phyloP scores from a whole-genome alignment of 2,329 filamentous ascomycete species.

The Arthrobotrys sphaeroides region DNA sequence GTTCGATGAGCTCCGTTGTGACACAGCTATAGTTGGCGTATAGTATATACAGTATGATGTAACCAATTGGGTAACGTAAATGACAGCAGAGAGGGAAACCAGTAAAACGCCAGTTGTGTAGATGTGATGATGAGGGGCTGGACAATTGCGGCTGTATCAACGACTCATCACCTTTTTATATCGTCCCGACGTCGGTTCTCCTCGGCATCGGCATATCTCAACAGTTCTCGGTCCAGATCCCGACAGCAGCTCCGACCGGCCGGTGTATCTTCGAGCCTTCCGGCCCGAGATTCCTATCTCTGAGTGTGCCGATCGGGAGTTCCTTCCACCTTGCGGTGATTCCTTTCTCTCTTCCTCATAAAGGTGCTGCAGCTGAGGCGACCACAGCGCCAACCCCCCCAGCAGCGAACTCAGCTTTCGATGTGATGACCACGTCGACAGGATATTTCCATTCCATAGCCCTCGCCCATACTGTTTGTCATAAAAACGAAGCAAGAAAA shows the following conservation, averaged over 20 bases:
- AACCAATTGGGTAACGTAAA: slow-evolving; percentile 13
- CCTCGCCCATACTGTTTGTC: slow-evolving; percentile 55
- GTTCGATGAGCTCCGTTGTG: neutral
- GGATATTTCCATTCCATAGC: slow-evolving; percentile 58
- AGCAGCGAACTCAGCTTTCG: slow-evolving; percentile 32
- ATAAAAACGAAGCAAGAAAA: no score
- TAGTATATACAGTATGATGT: slow-evolving; percentile 12
- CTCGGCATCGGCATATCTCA: neutral
- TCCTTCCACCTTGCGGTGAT: neutral
- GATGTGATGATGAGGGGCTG: slow-evolving; percentile 4
- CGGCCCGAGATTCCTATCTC: neutral
- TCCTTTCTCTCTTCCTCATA: slow-evolving; percentile 6
- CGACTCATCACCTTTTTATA: neutral
- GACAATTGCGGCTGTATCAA: neutral
- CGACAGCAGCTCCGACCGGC: neutral
- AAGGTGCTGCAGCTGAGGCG: slow-evolving; percentile 18
- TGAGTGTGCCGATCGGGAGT: neutral
- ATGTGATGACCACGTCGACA: slow-evolving; percentile 56
- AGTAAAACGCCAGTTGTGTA: slow-evolving; percentile 5
- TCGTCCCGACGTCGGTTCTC: neutral
- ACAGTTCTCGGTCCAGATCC: neutral
- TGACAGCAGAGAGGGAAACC: slow-evolving; percentile 2
- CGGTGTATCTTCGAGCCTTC: neutral
- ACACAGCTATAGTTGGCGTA: slow-evolving; percentile 5
- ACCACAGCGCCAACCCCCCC: slow-evolving; percentile 33